A percentile compares a stretch with the other conserved stretches of the same genome.
These are phyloP conservation scores for Prunus fruticosa DNA, from an alignment of 306 rosid genomes.

Conservation along the genomic window DNA sequence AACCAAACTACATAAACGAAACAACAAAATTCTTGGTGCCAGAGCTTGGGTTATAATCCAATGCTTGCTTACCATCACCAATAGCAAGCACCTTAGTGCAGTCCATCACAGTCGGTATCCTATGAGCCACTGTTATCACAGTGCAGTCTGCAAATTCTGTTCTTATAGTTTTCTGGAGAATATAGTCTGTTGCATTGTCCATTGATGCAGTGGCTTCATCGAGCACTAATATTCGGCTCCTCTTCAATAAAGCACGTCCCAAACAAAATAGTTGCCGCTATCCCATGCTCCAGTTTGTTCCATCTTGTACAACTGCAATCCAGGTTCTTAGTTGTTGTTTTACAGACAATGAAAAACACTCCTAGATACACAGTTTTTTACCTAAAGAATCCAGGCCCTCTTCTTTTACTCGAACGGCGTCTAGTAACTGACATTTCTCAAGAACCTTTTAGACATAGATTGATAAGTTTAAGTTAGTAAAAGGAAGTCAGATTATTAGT, in stretches of 20 bases:
- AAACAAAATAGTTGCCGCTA: conserved; percentile 34
- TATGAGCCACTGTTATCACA: conserved; percentile 33
- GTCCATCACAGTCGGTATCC: conserved; percentile 37
- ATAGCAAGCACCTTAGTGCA: conserved; percentile 29
- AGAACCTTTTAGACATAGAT: conserved; percentile 23
- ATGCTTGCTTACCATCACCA: conserved; percentile 32
- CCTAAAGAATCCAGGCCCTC: conserved; percentile 30
- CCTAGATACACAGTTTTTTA: conserved; percentile 2
- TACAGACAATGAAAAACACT: not conserved
- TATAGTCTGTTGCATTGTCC: conserved; percentile 30
- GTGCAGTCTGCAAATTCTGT: conserved; percentile 30
- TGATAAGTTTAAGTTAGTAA: not conserved
- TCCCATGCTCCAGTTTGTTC: conserved; percentile 45
- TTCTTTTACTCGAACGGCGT: conserved; percentile 21
- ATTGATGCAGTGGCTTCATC: conserved; percentile 42
- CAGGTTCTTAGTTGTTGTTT: not conserved
- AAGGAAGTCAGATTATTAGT: not conserved
- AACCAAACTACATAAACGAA: too few species aligned
- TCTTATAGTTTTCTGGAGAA: conserved; percentile 29
- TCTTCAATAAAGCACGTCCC: conserved; percentile 33
- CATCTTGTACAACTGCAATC: conserved; percentile 27
- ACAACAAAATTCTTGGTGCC: not conserved
- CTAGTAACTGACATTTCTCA: conserved; percentile 29
- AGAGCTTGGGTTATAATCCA: not conserved
- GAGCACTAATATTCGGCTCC: conserved; percentile 29